Base-by-base conservation (phyloP, 129 eudicot genomes). In the Saposhnikovia divaricata region DNA sequence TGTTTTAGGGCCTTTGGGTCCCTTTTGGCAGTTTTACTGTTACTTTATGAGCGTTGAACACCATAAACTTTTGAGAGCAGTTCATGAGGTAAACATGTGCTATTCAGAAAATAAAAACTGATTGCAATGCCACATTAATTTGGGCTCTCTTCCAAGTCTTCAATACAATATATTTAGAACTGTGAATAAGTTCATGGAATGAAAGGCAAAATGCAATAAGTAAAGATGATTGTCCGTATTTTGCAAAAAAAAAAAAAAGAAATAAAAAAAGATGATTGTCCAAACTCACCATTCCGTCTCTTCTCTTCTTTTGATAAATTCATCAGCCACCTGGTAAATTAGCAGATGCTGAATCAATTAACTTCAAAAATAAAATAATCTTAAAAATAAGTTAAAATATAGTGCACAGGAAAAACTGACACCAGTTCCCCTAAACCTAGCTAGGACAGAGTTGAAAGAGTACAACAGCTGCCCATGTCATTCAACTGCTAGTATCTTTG, bases 241-340 rank as follows among this genome's bases (percentile, higher is more conserved):
- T 34, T 0, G 37, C 2, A 34, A 34, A 34, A 34, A 34, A 34
- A 34, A 34, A 31, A 1, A 31, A 31, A 34, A 34, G 1, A 34
- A 34, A 34, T 0, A 1, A 31, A 31, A 34, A 34, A 34, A 34
- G 37, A 74, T 55, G n/a, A 11, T 46, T 74, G 13, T 27, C 37
- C 61, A 47, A 53, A 71, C 92, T 83, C 61, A 92, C 99, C 99
- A 95, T 86, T 95, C 99, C 3, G 99, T 95, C 81, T 95, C 99
- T 84, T 90, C 77, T 55, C 97, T 87, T 77, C 99, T 92, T 81
- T 85, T 90, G 80, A 92, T 82, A 81, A 95, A 92, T 82, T 95
- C 99, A 86, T 92, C 89, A 3, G 97, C 99, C 78, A 92, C 98
- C 98, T 94, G 84, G 57, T 48, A 82, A 66, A 78, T 73, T 27